A percentile compares a stretch with the other conserved stretches of the same genome.
phyloP scores from a whole-genome alignment of 345 rosid genomes.

The Eucalyptus lansdowneana region DNA sequence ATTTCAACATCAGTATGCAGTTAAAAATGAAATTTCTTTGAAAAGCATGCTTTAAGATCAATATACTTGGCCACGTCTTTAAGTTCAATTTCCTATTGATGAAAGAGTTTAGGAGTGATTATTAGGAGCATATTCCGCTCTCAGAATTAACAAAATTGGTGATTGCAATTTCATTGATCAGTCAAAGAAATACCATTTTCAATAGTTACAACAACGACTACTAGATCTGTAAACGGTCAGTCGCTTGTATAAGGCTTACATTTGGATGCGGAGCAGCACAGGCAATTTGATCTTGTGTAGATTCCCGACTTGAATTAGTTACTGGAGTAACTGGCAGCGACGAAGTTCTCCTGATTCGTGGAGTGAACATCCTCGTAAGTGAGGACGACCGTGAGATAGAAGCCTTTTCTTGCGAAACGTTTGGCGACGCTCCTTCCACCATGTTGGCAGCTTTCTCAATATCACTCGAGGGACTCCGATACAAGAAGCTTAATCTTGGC shows the following conservation, averaged over 20 bases:
- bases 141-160: not conserved
- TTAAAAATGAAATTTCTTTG: not conserved
- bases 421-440: slow-evolving; percentile 18
- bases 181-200: not conserved
- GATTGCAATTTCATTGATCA: not conserved
- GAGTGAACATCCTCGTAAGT: slow-evolving; percentile 71
- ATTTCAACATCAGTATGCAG: not conserved
- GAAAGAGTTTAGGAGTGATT: not conserved
- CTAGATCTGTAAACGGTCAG: not conserved
- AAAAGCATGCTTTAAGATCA: not conserved
- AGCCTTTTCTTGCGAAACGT: slow-evolving; percentile 36
- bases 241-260: slow-evolving; percentile 31
- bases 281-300: slow-evolving; percentile 24
- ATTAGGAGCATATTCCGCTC: not conserved
- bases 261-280: slow-evolving; percentile 26
- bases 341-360: slow-evolving; percentile 68
- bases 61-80: not conserved
- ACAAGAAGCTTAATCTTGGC: slow-evolving; percentile 52
- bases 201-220: not conserved
- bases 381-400: slow-evolving; percentile 73
- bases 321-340: slow-evolving; percentile 64
- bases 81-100: not conserved
- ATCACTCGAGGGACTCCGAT: slow-evolving; percentile 31
- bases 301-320: slow-evolving; percentile 26
- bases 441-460: slow-evolving; percentile 38